Percentiles rank a stretch among this genome's conserved stretches.
phyloP scores from a whole-genome alignment of 2,329 filamentous ascomycete genomes.

The Ophiostoma sp. region DNA sequence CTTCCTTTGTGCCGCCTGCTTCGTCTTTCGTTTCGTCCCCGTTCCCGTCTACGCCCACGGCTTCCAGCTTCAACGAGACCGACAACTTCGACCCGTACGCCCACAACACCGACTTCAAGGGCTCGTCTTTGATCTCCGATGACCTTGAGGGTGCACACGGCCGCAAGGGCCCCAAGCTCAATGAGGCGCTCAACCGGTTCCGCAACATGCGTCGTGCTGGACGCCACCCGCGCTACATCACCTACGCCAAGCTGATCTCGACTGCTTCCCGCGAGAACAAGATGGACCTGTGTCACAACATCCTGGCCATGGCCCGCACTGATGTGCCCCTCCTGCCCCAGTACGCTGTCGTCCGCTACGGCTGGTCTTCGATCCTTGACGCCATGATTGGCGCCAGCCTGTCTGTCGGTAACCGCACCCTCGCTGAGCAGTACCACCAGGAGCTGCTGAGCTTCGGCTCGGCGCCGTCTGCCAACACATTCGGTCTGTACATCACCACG shows the following conservation, averaged over 20 bases:
- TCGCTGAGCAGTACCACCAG: constrained; percentile 85
- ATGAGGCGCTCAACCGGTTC: constrained; percentile 79
- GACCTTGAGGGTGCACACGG: constrained; percentile 79
- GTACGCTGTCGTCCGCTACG: constrained; percentile 85
- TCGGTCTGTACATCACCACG: constrained; percentile 98
- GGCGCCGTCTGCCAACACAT: constrained; percentile 94
- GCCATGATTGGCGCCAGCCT: constrained; percentile 94
- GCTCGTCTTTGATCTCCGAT: constrained; percentile 86
- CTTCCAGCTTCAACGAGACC: constrained; percentile 71
- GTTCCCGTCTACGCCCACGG: constrained; percentile 55
- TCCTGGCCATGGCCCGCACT: constrained; percentile 82
- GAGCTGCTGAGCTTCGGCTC: constrained; percentile 88
- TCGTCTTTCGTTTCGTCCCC: constrained; percentile 53
- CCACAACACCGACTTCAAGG: constrained; percentile 87
- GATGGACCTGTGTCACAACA: constrained; percentile 78
- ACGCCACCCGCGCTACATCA: constrained; percentile 91
- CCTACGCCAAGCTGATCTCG: constrained; percentile 91
- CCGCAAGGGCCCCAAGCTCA: constrained; percentile 70
- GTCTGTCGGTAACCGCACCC: constrained; percentile 73
- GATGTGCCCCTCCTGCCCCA: constrained; percentile 84
- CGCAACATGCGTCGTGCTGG: constrained; percentile 91
- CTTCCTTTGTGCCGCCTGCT: constrained; percentile 41
- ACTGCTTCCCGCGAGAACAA: constrained; percentile 84
- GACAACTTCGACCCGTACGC: constrained; percentile 78
- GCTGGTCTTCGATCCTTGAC: constrained; percentile 95